Evolutionary conservation across 768 basidiomycete genomes (phyloP), one percentile per base, ranked within the genome.

Genomic region (Lentinula sp.): DNA sequence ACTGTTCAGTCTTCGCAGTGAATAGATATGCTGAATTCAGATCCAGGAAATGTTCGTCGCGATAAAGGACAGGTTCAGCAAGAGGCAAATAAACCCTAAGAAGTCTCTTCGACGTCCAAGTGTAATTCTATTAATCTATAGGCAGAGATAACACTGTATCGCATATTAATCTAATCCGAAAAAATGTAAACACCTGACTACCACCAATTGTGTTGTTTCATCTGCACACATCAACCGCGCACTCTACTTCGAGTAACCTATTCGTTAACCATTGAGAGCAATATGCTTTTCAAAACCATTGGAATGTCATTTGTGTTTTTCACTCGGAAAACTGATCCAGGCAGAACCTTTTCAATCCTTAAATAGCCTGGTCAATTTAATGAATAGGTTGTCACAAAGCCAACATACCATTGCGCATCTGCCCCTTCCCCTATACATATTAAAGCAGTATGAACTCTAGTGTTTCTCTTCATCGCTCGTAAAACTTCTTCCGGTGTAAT

Each of bases 371-470:
- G 28, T 28, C 28, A 28, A 28, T 28, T 28, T 28, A 3, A 3
- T 28, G 4, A 28, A 28, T 28, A 28, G 36, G 1, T 61, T 15
- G 1, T 33, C n/a, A 13, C 37, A n/a, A 3, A 62, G 28, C 3
- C 15, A 4, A 53, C 77, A 46, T 65, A 86, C 87, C 85, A 87
- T 12, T 80, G 63, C 23, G 83, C 80, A 64, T 87, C 86, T 4
- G 85, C 85, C 7, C 86, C 85, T 68, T 87, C 86, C 13, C 86
- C 86, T 48, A 88, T 87, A 65, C 86, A 87, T 36, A 88, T 81
- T 32, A 87, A 71, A 0, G 86, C 85, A 5, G 85, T 85, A 61
- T 86, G 81, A 16, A 88, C 86, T 69, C 86, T 88, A 4, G 83
- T 79, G 64, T 86, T 76, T 16, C 77, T 73, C 53, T 78, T 81